A percentile compares a stretch with the other conserved stretches of the same genome.
Evolutionary conservation across 352 stramenopile genomes (phyloP).

Genomic region (Hyaloperonospora brassicae): DNA sequence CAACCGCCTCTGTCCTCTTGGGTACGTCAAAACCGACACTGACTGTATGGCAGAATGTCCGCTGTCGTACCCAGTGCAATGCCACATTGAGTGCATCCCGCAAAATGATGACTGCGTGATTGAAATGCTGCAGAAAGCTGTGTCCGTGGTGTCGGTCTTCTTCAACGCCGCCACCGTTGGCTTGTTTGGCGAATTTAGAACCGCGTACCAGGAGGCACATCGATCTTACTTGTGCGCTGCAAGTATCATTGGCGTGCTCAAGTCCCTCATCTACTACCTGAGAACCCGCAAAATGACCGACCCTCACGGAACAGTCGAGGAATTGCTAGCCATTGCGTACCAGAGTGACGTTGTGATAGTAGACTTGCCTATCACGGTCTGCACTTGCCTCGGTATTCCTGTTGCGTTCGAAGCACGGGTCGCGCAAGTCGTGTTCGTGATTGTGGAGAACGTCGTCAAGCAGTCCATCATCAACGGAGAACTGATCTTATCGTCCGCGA

Average conservation of each 20-base stretch:
- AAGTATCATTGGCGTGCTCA: constrained; percentile 18
- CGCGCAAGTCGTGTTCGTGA: constrained; percentile 7
- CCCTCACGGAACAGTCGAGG: constrained; percentile 19
- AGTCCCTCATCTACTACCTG: constrained; percentile 22
- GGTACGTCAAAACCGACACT: constrained; percentile 6
- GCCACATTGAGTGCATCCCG: constrained; percentile 36
- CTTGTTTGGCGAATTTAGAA: constrained; percentile 24
- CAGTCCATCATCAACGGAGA: neutral
- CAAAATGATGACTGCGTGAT: constrained; percentile 31
- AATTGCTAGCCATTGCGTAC: constrained; percentile 24
- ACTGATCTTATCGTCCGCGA: constrained; percentile 6
- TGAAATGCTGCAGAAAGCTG: constrained; percentile 27
- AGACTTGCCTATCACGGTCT: constrained; percentile 31
- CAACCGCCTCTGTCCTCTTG: constrained; percentile 9
- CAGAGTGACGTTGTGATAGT: constrained; percentile 29
- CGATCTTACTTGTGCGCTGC: constrained; percentile 21
- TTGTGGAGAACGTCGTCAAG: constrained; percentile 7
- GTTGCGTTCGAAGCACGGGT: constrained; percentile 7
- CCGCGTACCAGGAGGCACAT: constrained; percentile 6
- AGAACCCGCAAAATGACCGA: constrained; percentile 14
- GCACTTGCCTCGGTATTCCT: constrained; percentile 22
- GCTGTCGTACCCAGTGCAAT: constrained; percentile 43
- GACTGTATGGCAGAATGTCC: constrained; percentile 29
- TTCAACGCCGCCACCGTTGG: constrained; percentile 13
- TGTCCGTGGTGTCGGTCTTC: constrained; percentile 19